Evolutionary conservation across 2,329 filamentous ascomycete species (phyloP).

Genomic region (Diaporthe eres): DNA sequence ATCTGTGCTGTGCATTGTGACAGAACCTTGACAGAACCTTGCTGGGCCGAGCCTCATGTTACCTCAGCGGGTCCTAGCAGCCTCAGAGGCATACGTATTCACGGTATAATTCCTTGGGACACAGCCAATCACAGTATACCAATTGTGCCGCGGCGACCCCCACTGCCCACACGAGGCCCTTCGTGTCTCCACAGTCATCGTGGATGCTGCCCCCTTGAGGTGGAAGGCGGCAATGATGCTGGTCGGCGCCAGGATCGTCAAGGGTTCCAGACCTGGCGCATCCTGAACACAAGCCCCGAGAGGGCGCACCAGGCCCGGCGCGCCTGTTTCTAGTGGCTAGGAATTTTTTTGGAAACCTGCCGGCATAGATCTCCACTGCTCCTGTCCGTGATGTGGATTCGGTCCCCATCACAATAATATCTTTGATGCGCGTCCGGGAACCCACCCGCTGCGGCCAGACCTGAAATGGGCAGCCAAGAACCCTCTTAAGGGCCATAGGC

Average conservation of each 20-base stretch:
- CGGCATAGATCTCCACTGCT: constrained; percentile 1
- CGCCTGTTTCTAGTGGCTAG: not conserved
- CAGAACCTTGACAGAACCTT: not conserved
- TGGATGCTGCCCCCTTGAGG: not conserved
- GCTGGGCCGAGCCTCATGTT: constrained; percentile 5
- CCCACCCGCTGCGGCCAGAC: not conserved
- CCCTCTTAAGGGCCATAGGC: constrained; percentile 3
- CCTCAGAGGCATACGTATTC: constrained; percentile 18
- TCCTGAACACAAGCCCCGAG: not conserved
- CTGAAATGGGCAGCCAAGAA: not conserved
- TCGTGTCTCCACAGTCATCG: not conserved
- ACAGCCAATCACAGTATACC: constrained; percentile 7
- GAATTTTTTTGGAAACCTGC: not conserved
- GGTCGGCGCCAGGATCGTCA: not conserved
- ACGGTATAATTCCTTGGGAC: not conserved
- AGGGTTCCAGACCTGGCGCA: constrained; percentile 7
- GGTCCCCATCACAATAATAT: constrained; percentile 26
- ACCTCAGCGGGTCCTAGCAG: constrained; percentile 19
- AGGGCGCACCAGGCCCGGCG: not conserved
- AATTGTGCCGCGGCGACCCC: not conserved
- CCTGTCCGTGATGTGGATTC: constrained; percentile 14
- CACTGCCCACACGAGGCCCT: constrained; percentile 6
- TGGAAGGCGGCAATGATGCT: constrained; percentile 12
- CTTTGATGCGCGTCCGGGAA: constrained; percentile 2
- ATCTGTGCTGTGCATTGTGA: constrained; percentile 25